Evolutionary conservation across 1,139 yeast genomes (phyloP).

Genomic region (Protomyces pachydermus): DNA sequence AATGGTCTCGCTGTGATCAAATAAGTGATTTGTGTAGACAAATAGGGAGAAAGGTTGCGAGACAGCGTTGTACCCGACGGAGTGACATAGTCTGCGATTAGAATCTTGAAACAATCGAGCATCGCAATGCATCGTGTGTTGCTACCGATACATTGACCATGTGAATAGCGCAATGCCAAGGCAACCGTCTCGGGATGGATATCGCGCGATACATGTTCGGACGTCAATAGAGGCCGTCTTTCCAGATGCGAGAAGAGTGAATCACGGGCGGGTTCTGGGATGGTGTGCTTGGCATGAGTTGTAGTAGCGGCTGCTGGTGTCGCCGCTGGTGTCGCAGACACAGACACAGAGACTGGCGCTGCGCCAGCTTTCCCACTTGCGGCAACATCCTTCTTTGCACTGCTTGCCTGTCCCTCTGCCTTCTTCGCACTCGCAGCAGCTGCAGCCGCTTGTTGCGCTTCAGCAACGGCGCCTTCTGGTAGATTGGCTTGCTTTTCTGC

Average conservation of each 20-base stretch:
- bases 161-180: slow-evolving; percentile 73
- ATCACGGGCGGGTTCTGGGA: slow-evolving; percentile 19
- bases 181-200: slow-evolving; percentile 84
- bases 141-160: slow-evolving; percentile 85
- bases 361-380: not conserved
- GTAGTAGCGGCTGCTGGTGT: not conserved
- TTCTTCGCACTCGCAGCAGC: not conserved
- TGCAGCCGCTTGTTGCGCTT: not conserved
- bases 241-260: slow-evolving; percentile 83
- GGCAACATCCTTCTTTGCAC: slow-evolving; percentile 25
- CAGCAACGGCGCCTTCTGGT: not conserved
- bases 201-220: slow-evolving; percentile 46
- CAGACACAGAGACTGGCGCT: slow-evolving; percentile 33
- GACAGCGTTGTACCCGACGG: slow-evolving; percentile 82
- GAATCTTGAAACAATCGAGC: slow-evolving; percentile 77
- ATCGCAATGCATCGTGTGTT: slow-evolving; percentile 77
- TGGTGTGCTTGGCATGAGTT: not conserved
- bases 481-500: slow-evolving; percentile 6
- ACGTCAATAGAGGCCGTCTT: slow-evolving; percentile 42
- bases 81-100: slow-evolving; percentile 73
- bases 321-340: not conserved
- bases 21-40: slow-evolving; percentile 92
- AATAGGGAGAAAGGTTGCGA: slow-evolving; percentile 80
- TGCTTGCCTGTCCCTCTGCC: not conserved
- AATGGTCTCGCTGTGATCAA: slow-evolving; percentile 87